Conservation (phyloP, 2,329 filamentous ascomycete genomes). For the Fusarium aywerte region DNA sequence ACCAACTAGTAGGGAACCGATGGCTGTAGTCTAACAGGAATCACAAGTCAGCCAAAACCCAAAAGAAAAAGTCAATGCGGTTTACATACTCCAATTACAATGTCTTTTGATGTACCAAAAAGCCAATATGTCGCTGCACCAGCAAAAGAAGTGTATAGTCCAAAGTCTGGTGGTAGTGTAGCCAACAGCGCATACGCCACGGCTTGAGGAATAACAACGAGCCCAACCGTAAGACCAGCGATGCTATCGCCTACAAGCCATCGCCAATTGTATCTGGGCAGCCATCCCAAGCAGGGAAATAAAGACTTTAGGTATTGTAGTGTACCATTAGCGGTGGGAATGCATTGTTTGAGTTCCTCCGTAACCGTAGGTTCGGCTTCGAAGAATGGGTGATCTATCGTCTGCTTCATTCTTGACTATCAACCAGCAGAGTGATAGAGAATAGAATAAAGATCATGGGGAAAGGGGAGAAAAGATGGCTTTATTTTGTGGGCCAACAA, state of each 20-base stretch:
- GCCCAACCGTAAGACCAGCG: slow-evolving; percentile 59
- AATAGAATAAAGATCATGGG: background rate
- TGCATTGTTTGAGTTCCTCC: slow-evolving; percentile 4
- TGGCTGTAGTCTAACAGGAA: slow-evolving; percentile 62
- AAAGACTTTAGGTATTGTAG: slow-evolving; percentile 5
- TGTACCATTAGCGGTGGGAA: slow-evolving; percentile 4
- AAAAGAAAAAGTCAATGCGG: accelerated
- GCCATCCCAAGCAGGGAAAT: slow-evolving; percentile 8
- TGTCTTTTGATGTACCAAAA: slow-evolving; percentile 86
- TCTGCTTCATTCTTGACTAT: slow-evolving; percentile 5
- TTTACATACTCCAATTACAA: slow-evolving; percentile 73
- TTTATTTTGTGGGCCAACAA: slow-evolving; percentile 12
- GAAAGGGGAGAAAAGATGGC: background rate
- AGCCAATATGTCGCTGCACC: slow-evolving; percentile 84
- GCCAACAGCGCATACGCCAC: slow-evolving; percentile 84
- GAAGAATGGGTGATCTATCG: background rate
- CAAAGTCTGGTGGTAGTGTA: slow-evolving; percentile 73
- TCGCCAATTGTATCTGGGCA: slow-evolving; percentile 19
- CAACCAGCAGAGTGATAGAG: background rate
- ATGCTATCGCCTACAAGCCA: slow-evolving; percentile 23
- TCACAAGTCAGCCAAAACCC: background rate
- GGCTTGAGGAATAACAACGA: slow-evolving; percentile 81
- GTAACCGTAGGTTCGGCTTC: slow-evolving; percentile 10
- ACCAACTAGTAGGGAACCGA: slow-evolving; percentile 63
- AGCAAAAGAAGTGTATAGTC: slow-evolving; percentile 85